Evolutionary conservation across 768 basidiomycete genomes (phyloP), one percentile per base, ranked within the genome.

Genomic region (Suillus clintonianus): DNA sequence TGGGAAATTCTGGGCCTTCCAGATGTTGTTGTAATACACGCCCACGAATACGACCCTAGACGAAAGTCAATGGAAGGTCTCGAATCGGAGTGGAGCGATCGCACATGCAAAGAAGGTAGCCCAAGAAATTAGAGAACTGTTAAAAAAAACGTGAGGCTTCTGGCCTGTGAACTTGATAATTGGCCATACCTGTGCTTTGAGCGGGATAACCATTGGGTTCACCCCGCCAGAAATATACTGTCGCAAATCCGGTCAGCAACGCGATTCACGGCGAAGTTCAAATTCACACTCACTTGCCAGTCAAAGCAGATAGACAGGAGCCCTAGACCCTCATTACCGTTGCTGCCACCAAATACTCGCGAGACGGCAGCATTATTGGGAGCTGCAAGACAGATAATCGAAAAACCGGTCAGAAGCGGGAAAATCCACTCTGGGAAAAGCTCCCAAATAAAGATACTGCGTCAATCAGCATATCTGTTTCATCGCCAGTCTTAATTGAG

Each of bases 271-370:
- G 56, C 69, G 66, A 57, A 73, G 68, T 19, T 70, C 48, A 22
- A 65, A 65, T 5, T 72, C 61, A 59, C 34, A 61, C 51, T 60
- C 19, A 62, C 61, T 24, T 74, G 73, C 74, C 74, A 91, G 67
- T 90, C 89, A 53, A 90, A 82, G n/a, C 85, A 85, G 47, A 90
- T 62, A 39, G 83, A 84, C 45, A 86, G 61, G 22, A 90, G 68
- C 0, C 89, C 89, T 45, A 90, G 77, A 0, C 88, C 89, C 71
- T 91, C 89, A 67, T 90, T 91, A 34, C 82, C 87, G 41, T 84
- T 79, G 3, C 83, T 76, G 6, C 90, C 90, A 34, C 90, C 90
- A 63, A 91, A 90, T 0, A 91, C 67, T 59, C 86, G 85, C 4
- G 87, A 88, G 68, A 89, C 81, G 17, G 84, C 70, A 64, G 85